Percentiles rank a stretch among this genome's conserved stretches.
phyloP scores from a whole-genome alignment of 1,139 yeast species.

The Kodamaea fungicola region DNA sequence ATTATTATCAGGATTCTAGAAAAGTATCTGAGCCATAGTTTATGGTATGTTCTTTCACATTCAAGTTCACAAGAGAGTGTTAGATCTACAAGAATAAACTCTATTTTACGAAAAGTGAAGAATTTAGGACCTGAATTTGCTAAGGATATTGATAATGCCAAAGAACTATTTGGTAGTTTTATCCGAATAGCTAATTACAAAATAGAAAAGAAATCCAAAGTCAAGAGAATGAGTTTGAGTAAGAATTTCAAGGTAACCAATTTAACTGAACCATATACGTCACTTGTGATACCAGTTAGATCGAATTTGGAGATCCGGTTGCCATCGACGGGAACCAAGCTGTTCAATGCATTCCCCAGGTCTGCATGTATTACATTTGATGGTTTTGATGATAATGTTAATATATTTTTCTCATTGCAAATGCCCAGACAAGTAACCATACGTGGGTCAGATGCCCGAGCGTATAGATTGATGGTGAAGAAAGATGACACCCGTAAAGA shows the following conservation, averaged over 20 bases:
- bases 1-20: slow-evolving; percentile 56
- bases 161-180: slow-evolving; percentile 31
- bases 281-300: slow-evolving; percentile 79
- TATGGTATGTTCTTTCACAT: slow-evolving; percentile 83
- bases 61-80: slow-evolving; percentile 60
- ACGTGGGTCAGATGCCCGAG: slow-evolving; percentile 72
- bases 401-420: slow-evolving; percentile 77
- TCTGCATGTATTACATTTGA: slow-evolving; percentile 51
- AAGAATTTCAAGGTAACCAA: slow-evolving; percentile 45
- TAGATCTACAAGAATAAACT: slow-evolving; percentile 50
- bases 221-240: slow-evolving; percentile 31
- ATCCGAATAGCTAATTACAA: slow-evolving; percentile 35
- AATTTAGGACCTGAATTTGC: slow-evolving; percentile 14
- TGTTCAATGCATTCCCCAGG: slow-evolving; percentile 54
- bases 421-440: slow-evolving; percentile 78
- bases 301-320: slow-evolving; percentile 66
- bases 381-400: slow-evolving; percentile 60
- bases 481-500: slow-evolving; percentile 94
- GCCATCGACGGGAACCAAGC: slow-evolving; percentile 48
- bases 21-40: slow-evolving; percentile 74
- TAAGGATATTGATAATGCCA: slow-evolving; percentile 24
- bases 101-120: slow-evolving; percentile 21
- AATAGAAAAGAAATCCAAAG: slow-evolving; percentile 33
- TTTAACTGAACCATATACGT: slow-evolving; percentile 51
- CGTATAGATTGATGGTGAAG: slow-evolving; percentile 76